phyloP scores from a whole-genome alignment of 208 protist genomes.

The Phytomonas serpens region DNA sequence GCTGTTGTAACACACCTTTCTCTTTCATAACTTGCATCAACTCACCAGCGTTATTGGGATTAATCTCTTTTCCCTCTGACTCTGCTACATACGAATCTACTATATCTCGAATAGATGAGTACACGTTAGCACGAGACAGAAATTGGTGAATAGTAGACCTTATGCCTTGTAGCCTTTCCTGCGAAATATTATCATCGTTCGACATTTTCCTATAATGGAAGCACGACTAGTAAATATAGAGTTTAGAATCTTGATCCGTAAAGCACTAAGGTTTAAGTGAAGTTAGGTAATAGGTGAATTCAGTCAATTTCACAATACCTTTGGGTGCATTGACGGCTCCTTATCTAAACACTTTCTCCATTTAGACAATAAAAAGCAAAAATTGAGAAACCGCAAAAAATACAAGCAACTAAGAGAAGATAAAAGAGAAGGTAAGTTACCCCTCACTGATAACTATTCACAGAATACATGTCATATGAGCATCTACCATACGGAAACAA shows the following conservation, averaged over 20 bases:
- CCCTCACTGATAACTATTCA: neutral
- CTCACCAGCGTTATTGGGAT: conserved; percentile 34
- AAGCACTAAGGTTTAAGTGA: neutral
- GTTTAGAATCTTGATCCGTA: neutral
- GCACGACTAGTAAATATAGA: neutral
- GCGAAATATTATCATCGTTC: conserved; percentile 18
- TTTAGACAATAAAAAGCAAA: neutral
- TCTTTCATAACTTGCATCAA: conserved; percentile 83
- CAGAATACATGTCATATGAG: neutral
- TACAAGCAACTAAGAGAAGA: conserved; percentile 5
- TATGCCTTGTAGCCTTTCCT: conserved; percentile 26
- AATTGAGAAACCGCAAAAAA: neutral
- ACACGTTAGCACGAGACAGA: conserved; percentile 76
- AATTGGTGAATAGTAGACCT: conserved; percentile 75
- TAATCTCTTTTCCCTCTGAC: conserved; percentile 26
- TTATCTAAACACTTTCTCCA: neutral
- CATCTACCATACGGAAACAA: neutral
- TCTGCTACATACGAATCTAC: conserved; percentile 78
- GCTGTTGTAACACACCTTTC: conserved; percentile 71
- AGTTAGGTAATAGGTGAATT: neutral
- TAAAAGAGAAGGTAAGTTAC: neutral
- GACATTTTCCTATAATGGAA: conserved; percentile 4
- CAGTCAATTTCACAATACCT: neutral
- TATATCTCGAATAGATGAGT: conserved; percentile 82
- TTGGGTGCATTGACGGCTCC: neutral